phyloP scores from a whole-genome alignment of 495 filamentous ascomycete genomes.

The Cudoniella acicularis region DNA sequence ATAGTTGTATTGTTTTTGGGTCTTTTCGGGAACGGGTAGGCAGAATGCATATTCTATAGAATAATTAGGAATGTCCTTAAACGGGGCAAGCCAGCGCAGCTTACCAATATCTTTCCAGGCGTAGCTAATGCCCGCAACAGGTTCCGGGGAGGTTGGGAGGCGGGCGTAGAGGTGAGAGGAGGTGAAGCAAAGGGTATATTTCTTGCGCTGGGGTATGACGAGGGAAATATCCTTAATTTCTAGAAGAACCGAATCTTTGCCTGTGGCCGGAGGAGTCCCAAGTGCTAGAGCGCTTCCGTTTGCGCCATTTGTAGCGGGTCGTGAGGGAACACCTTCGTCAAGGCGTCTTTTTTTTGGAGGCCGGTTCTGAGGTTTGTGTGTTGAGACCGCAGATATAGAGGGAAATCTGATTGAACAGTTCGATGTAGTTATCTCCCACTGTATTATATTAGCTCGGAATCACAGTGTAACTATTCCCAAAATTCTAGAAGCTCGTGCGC shows the following conservation, averaged over 20 bases:
- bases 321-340: conserved; percentile 35
- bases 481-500: background rate
- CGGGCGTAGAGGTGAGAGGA: conserved; percentile 63
- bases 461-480: background rate
- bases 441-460: conserved; percentile 6
- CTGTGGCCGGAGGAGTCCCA: conserved; percentile 15
- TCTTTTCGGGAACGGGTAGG: conserved; percentile 89
- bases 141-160: conserved; percentile 56
- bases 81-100: conserved; percentile 22
- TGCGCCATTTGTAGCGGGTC: conserved; percentile 18
- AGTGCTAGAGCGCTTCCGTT: conserved; percentile 11
- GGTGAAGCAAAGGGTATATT: conserved; percentile 76
- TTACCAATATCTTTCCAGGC: conserved; percentile 71
- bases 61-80: conserved; percentile 22
- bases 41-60: conserved; percentile 66
- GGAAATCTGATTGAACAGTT: conserved; percentile 53
- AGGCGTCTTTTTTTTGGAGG: conserved; percentile 45
- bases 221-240: conserved; percentile 72
- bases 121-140: conserved; percentile 64
- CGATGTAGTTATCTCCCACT: conserved; percentile 27
- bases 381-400: conserved; percentile 40
- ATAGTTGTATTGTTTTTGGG: conserved; percentile 84
- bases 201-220: conserved; percentile 84
- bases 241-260: conserved; percentile 45
- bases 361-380: conserved; percentile 32